phyloP scores from a whole-genome alignment of 2,329 filamentous ascomycete species.

The Aspergillus persii region DNA sequence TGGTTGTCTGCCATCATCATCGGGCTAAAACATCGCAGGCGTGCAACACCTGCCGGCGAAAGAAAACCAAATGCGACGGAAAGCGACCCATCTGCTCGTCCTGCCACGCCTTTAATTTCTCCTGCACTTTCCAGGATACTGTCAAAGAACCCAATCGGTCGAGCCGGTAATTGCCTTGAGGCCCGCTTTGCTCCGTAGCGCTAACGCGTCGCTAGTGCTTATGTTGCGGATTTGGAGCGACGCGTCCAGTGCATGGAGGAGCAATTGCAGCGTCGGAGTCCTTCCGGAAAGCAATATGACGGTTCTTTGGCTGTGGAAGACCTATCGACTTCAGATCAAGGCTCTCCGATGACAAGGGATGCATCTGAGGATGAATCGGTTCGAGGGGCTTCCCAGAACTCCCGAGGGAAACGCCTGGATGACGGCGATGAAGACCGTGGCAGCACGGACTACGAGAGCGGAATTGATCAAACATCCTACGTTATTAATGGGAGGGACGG shows the following conservation, averaged over 20 bases:
- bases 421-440: background rate
- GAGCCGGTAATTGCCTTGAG: background rate
- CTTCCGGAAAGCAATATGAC: background rate
- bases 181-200: background rate
- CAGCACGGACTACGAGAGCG: background rate
- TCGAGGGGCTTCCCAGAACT: background rate
- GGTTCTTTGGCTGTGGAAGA: background rate
- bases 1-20: background rate
- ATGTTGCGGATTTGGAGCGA: conserved; percentile 10
- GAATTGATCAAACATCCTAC: conserved; percentile 8
- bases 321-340: background rate
- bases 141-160: background rate
- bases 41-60: conserved; percentile 11
- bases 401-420: background rate
- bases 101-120: conserved; percentile 7
- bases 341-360: background rate
- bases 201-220: conserved; percentile 2
- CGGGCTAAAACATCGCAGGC: background rate
- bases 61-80: conserved; percentile 13
- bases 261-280: conserved; percentile 6
- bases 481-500: conserved; percentile 13
- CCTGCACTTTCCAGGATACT: conserved; percentile 8
- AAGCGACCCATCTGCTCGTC: conserved; percentile 10
- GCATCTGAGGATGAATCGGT: background rate
- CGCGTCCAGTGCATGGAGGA: conserved; percentile 9